These are phyloP conservation scores for Suillus cothurnatus DNA, from an alignment of 768 basidiomycete genomes.

Conservation along the genomic window DNA sequence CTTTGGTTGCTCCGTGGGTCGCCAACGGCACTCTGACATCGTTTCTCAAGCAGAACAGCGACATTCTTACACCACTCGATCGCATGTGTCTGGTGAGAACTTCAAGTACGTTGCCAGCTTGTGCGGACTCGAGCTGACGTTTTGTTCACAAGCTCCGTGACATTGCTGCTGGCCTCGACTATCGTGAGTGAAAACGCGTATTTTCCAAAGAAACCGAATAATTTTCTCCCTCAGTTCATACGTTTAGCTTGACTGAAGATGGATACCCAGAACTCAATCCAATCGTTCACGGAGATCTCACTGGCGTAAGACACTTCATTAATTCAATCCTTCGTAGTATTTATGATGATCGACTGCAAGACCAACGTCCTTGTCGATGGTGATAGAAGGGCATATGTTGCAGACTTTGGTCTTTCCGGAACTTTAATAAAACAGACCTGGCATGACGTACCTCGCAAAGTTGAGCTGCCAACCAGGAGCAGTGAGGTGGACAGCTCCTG, in stretches of 20 bases:
- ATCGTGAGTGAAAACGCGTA: not conserved
- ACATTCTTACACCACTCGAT: slow-evolving; percentile 11
- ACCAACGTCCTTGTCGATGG: not conserved
- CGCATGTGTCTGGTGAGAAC: slow-evolving; percentile 20
- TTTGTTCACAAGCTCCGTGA: not conserved
- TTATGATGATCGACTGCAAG: not conserved
- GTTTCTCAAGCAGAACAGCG: slow-evolving; percentile 11
- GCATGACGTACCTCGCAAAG: not conserved
- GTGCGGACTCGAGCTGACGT: not conserved
- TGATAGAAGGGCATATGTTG: not conserved
- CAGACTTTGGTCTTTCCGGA: not conserved
- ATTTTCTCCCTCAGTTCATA: not conserved
- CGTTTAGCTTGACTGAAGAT: not conserved
- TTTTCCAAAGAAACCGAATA: not conserved
- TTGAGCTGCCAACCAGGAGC: not conserved
- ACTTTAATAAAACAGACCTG: not conserved
- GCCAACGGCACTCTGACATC: slow-evolving; percentile 17
- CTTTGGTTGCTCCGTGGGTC: slow-evolving; percentile 24
- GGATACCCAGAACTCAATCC: not conserved
- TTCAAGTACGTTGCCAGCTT: not conserved
- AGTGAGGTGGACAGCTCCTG: not conserved
- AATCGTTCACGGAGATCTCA: not conserved
- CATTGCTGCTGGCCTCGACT: slow-evolving; percentile 5
- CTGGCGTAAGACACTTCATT: not conserved
- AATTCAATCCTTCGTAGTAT: not conserved